These are phyloP conservation scores for Hortiboletus campestris DNA, from an alignment of 768 basidiomycete genomes.

Conservation along the genomic window DNA sequence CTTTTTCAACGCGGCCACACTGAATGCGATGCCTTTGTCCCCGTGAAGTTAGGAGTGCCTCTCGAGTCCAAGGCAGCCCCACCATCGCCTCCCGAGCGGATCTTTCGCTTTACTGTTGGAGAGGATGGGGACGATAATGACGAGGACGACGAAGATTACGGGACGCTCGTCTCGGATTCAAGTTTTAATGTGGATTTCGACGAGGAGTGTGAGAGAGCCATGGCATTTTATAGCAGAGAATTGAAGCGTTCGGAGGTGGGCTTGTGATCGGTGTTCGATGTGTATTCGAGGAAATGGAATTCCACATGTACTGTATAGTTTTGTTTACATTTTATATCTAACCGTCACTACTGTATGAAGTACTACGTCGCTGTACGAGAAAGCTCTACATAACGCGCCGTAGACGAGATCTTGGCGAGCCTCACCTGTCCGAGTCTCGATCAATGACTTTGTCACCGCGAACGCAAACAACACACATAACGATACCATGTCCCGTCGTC, in stretches of 20 bases:
- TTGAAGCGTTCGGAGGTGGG: neutral
- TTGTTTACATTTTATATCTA: slow-evolving; percentile 22
- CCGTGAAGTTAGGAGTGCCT: neutral
- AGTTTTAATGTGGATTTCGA: slow-evolving; percentile 21
- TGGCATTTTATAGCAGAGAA: slow-evolving; percentile 25
- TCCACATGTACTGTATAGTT: slow-evolving; percentile 15
- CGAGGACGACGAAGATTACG: slow-evolving; percentile 32
- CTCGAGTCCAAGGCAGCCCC: neutral
- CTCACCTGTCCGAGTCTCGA: slow-evolving; percentile 8
- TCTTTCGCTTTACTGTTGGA: slow-evolving; percentile 23
- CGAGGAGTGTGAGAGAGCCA: slow-evolving; percentile 26
- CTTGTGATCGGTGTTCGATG: neutral
- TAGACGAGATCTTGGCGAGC: slow-evolving; percentile 15
- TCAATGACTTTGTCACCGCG: neutral
- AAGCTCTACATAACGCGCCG: slow-evolving; percentile 22
- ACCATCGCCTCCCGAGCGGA: slow-evolving; percentile 1
- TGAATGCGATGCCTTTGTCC: slow-evolving; percentile 1
- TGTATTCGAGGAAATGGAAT: neutral
- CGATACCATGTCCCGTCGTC: slow-evolving; percentile 38
- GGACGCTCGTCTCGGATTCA: slow-evolving; percentile 16
- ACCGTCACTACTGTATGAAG: neutral
- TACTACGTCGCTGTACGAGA: slow-evolving; percentile 5
- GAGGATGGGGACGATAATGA: slow-evolving; percentile 20
- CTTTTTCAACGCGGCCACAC: slow-evolving; percentile 36
- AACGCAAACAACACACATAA: slow-evolving; percentile 19